Evolutionary conservation across 768 basidiomycete species (phyloP), one percentile per base, ranked within the genome.

Genomic region (Tricholoma saponaceum): DNA sequence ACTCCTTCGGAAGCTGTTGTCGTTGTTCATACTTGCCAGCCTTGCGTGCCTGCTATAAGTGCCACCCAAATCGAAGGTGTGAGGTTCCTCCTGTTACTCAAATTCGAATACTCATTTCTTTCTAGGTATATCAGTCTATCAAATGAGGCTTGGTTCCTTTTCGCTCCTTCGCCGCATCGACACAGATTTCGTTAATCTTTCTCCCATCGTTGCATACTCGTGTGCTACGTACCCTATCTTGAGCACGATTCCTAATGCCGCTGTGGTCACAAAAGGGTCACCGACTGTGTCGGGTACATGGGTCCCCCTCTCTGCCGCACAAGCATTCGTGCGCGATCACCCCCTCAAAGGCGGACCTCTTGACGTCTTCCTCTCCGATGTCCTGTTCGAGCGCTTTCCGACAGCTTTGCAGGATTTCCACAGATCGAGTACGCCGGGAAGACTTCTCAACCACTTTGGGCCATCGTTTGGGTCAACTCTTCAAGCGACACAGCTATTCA

Each of bases 181-280:
- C 71, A 87, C 87, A 32, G 87, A 89, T 65, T 90, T 87, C 62
- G 87, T 90, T 64, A 87, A 90, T 67, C 76, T 90, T 47, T 79
- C 85, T 43, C 78, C 82, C 20, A 80, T 89, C 50, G 68, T 80
- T 4, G 72, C 75, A 26, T 74, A 76, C 68, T 74, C 80, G 50
- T 73, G 74, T 47, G 65, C 78, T 57, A 66, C 75, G 3, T 72
- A 68, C 59, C 76, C 74, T 16, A 62, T 70, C 39, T 67, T 74
- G 59, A 64, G 70, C 65, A 60, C 75, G 51, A 75, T 78, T 13
- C 72, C 74, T 7, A 79, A 80, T 53, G 82, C 83, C 16, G 77
- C 78, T 7, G 69, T 76, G 3, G 75, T 90, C 5, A 73, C 72
- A 9, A 80, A 80, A 57, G 82, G 85, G 5, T 83, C 82, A 13